Conservation (phyloP, 2,329 filamentous ascomycete genomes). For the Aspergillus eucalypticola region DNA sequence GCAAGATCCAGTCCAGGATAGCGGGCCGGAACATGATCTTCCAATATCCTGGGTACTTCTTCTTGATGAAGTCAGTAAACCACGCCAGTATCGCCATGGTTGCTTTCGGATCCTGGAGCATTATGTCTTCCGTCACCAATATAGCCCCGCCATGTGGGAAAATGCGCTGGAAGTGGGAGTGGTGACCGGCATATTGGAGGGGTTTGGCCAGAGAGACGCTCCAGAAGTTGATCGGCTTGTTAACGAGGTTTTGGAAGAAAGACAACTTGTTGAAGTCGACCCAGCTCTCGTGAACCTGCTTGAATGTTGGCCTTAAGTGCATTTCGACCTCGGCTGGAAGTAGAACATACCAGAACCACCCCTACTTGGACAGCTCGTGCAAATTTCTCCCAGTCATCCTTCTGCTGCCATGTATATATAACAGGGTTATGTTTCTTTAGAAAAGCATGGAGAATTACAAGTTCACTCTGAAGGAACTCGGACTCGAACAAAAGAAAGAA, state of each 20-base stretch:
- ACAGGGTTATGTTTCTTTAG: conserved; percentile 29
- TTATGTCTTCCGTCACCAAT: conserved; percentile 45
- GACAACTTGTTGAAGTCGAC: conserved; percentile 31
- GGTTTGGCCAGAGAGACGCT: conserved; percentile 31
- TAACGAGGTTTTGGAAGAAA: conserved; percentile 26
- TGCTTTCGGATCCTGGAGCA: conserved; percentile 31
- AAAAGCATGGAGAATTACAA: conserved; percentile 26
- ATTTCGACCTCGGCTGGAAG: background rate
- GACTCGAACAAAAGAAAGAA: conserved; percentile 39
- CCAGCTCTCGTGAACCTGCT: conserved; percentile 43
- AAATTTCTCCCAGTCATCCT: conserved; percentile 41
- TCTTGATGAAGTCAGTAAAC: conserved; percentile 29
- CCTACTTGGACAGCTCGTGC: conserved; percentile 19
- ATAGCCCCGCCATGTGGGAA: conserved; percentile 42
- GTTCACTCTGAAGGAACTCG: conserved; percentile 23
- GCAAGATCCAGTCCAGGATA: conserved; percentile 37
- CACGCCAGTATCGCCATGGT: conserved; percentile 39
- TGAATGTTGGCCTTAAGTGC: conserved; percentile 8
- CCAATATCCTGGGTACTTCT: conserved; percentile 31
- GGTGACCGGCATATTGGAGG: conserved; percentile 25
- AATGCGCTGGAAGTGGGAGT: conserved; percentile 35
- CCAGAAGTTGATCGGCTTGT: conserved; percentile 36
- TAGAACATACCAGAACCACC: conserved; percentile 39
- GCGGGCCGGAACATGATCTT: conserved; percentile 44
- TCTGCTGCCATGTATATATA: conserved; percentile 31